Evolutionary conservation across 73 alveolate genomes (phyloP), one percentile per base, ranked within the genome.

Genomic region (Paramecium primaurelia): DNA sequence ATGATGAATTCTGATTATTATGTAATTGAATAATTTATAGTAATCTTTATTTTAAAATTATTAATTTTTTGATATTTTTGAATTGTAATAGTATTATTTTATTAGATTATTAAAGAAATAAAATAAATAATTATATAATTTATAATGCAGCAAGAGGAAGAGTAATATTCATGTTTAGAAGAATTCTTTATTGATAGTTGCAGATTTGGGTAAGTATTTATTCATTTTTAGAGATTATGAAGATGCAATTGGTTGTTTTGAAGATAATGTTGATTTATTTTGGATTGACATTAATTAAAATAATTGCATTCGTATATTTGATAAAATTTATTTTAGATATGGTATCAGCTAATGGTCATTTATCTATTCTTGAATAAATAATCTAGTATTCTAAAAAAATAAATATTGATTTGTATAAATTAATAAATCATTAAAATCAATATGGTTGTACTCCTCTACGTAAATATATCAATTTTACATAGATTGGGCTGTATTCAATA

Each of bases 31-130:
- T 54, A 54, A 54, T 54, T 54, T 54, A 54, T 54, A 11, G 60
- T 49, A 12, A 49, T 14, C 25, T 8, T 40, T 40, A 10, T 40
- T 34, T 38, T 40, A 8, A 40, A 40, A 7, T 40, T 40, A 0
- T 40, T 40, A 7, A 8, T 7, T 40, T 40, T 40, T 38, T 40
- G 6, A 2, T 40, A 7, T 40, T 7, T 40, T 40, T 40, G 25
- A 6, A 40, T 40, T 40, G 16, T 8, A 40, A 40, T 40, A 40
- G 20, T 49, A 54, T 18, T 54, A 40, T 16, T 18, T 54, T 54
- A 18, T n/a, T 49, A 12, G 2, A 54, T 54, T 54, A 16, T 54
- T 98, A 98, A 54, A 54, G 22, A 25, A 54, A 54, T 16, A 16
- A 54, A 0, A 54, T 16, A 2, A 54, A 18, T 54, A 54, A 54